A percentile compares a stretch with the other conserved stretches of the same genome.
Evolutionary conservation across 768 basidiomycete species (phyloP).

Genomic region (Pleurotus platypus): DNA sequence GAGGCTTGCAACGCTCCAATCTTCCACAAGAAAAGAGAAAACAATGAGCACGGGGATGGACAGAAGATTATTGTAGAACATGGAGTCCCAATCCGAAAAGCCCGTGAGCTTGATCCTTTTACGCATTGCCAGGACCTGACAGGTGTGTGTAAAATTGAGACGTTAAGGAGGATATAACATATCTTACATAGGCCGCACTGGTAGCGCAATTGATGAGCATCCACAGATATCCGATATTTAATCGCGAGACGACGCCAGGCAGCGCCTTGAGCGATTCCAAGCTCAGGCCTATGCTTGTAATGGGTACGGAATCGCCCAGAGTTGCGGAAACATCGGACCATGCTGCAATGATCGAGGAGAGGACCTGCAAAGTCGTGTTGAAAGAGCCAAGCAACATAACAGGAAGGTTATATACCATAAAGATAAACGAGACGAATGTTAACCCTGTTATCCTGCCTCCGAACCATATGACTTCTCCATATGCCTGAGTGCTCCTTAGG

Average conservation of each 20-base stretch:
- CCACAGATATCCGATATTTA: conserved; percentile 91
- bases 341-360: conserved; percentile 96
- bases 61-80: conserved; percentile 97
- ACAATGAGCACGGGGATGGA: conserved; percentile 87
- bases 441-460: conserved; percentile 84
- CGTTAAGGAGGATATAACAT: conserved; percentile 7
- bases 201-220: conserved; percentile 91
- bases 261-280: conserved; percentile 35
- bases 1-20: conserved; percentile 83
- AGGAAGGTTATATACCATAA: conserved; percentile 65
- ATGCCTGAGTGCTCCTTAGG: conserved; percentile 54
- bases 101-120: conserved; percentile 93
- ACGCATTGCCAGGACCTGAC: conserved; percentile 90
- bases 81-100: conserved; percentile 97
- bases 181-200: conserved; percentile 84
- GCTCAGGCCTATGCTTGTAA: conserved; percentile 28
- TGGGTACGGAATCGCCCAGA: conserved; percentile 31
- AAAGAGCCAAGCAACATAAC: neutral
- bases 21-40: conserved; percentile 81
- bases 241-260: conserved; percentile 38
- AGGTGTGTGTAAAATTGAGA: neutral
- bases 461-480: conserved; percentile 98
- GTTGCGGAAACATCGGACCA: conserved; percentile 77
- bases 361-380: conserved; percentile 45
- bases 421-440: conserved; percentile 83